A percentile compares a stretch with the other conserved stretches of the same genome.
Evolutionary conservation across 495 filamentous ascomycete species (phyloP).

Genomic region (Talaromyces borbonicus): DNA sequence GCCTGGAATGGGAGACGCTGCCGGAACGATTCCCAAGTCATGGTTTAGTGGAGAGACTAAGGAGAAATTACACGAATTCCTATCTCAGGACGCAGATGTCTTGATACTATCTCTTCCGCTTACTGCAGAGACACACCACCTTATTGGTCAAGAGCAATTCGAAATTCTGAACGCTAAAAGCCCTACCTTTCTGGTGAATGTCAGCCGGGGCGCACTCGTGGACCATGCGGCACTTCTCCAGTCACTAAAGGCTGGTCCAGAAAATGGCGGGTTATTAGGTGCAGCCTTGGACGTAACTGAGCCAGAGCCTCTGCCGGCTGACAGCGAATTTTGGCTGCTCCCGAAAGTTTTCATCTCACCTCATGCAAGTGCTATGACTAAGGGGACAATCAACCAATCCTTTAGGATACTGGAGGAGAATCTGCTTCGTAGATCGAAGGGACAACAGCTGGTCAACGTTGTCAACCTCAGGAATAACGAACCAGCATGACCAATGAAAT

Average conservation of each 20-base stretch:
- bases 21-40: constrained; percentile 56
- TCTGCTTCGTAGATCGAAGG: constrained; percentile 45
- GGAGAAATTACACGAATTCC: constrained; percentile 52
- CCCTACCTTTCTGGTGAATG: constrained; percentile 56
- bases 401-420: constrained; percentile 55
- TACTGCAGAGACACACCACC: constrained; percentile 52
- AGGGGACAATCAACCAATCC: constrained; percentile 47
- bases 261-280: constrained; percentile 42
- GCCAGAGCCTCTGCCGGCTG: constrained; percentile 67
- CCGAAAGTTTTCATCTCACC: constrained; percentile 70
- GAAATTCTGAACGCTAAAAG: constrained; percentile 36
- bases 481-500: no score
- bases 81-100: constrained; percentile 60
- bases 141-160: constrained; percentile 59
- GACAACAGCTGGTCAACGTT: constrained; percentile 57
- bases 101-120: constrained; percentile 67
- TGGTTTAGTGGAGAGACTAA: constrained; percentile 66
- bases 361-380: constrained; percentile 59
- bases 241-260: constrained; percentile 25
- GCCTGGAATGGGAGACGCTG: constrained; percentile 66
- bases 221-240: constrained; percentile 58
- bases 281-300: constrained; percentile 80
- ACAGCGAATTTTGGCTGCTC: constrained; percentile 62
- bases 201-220: constrained; percentile 62
- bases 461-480: no score